Evolutionary conservation across 495 filamentous ascomycete species (phyloP).

Genomic region (Penicillium verhagenii): DNA sequence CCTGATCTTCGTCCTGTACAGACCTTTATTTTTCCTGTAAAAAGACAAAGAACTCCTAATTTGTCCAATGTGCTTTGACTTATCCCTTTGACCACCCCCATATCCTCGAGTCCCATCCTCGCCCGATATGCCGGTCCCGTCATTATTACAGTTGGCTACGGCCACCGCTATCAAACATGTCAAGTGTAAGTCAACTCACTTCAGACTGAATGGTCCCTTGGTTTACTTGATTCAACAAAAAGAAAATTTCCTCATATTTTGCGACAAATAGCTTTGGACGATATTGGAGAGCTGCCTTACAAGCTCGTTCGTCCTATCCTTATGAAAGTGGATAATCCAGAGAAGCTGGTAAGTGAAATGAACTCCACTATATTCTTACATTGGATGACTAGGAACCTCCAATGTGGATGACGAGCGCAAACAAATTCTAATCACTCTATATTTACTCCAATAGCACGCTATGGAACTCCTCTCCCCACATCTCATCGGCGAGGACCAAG

Average conservation of each 20-base stretch:
- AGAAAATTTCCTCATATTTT: conserved; percentile 23
- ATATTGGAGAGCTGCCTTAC: conserved; percentile 67
- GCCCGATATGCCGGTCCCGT: conserved; percentile 41
- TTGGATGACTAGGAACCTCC: neutral
- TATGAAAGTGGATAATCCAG: conserved; percentile 60
- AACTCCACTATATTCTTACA: neutral
- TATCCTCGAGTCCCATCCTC: conserved; percentile 14
- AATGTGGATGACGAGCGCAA: neutral
- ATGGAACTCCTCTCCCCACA: conserved; percentile 69
- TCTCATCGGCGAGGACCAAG: conserved; percentile 54
- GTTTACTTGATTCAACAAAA: conserved; percentile 8
- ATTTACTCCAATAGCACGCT: conserved; percentile 35
- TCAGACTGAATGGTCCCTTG: neutral
- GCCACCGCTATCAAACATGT: conserved; percentile 47
- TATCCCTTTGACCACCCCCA: conserved; percentile 10
- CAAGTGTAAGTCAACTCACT: conserved; percentile 31
- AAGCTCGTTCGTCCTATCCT: conserved; percentile 58
- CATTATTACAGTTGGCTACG: conserved; percentile 42
- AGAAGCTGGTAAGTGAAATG: conserved; percentile 55
- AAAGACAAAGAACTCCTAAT: neutral
- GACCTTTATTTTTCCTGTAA: neutral
- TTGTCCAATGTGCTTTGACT: neutral
- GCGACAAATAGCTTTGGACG: conserved; percentile 47
- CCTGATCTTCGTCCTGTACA: neutral
- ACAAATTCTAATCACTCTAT: neutral